Percentiles rank a stretch among this genome's conserved stretches.
These are phyloP conservation scores for Forsythia suspensa DNA, from an alignment of 257 asterid genomes.

Conservation along the genomic window DNA sequence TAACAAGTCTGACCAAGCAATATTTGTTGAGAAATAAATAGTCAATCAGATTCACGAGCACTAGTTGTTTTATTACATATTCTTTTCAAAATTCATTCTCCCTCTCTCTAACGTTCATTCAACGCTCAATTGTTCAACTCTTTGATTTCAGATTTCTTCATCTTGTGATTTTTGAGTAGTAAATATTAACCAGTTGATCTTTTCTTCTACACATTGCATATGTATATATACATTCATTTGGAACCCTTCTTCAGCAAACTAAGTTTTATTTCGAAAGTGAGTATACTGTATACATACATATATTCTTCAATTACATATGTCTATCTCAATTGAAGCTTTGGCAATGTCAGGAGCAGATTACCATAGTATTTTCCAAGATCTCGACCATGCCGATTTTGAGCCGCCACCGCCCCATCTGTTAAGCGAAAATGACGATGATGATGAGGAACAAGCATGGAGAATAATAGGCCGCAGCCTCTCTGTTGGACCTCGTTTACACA, in stretches of 20 bases:
- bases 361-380: slow-evolving; percentile 24
- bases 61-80: neutral
- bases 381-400: slow-evolving; percentile 27
- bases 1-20: no score
- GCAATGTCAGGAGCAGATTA: slow-evolving; percentile 50
- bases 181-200: neutral
- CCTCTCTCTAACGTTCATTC: neutral
- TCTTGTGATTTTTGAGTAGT: neutral
- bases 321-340: slow-evolving; percentile 47
- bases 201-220: neutral
- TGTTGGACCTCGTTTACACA: neutral
- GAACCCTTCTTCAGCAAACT: neutral
- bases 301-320: slow-evolving; percentile 18
- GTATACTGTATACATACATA: neutral
- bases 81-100: neutral
- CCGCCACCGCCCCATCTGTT: slow-evolving; percentile 32
- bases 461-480: neutral
- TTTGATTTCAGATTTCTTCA: neutral
- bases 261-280: neutral
- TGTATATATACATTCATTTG: neutral
- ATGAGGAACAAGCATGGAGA: slow-evolving; percentile 12
- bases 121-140: neutral
- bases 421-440: slow-evolving; percentile 16
- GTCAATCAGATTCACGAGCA: neutral
- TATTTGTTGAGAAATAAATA: no score